These are phyloP conservation scores for Agrocybe praecox DNA, from an alignment of 768 basidiomycete species.

Conservation along the genomic window DNA sequence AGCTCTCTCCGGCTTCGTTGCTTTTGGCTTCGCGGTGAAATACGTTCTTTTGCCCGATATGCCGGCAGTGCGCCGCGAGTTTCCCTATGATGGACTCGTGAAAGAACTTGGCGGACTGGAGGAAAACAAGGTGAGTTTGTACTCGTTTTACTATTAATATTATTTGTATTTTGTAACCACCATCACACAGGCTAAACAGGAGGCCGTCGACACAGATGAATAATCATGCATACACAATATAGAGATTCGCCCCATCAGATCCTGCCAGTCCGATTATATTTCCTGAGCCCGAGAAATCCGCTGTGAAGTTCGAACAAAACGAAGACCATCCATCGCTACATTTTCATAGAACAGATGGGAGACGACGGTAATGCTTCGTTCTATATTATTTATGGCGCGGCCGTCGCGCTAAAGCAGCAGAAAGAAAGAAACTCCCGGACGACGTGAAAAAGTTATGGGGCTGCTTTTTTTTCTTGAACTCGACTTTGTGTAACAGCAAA, in stretches of 20 bases:
- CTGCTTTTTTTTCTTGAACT: too few species aligned
- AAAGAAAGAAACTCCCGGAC: too few species aligned
- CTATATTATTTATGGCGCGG: too few species aligned
- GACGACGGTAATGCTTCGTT: too few species aligned
- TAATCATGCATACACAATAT: neutral
- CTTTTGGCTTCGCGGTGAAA: slow-evolving; percentile 62
- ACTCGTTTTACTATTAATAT: neutral
- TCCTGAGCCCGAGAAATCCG: neutral
- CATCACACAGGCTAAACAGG: slow-evolving; percentile 25
- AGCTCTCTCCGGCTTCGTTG: slow-evolving; percentile 63
- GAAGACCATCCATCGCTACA: neutral
- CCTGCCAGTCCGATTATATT: neutral
- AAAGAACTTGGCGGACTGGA: slow-evolving; percentile 79
- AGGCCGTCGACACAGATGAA: slow-evolving; percentile 18
- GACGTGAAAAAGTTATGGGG: too few species aligned
- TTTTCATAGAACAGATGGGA: too few species aligned
- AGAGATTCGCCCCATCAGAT: neutral
- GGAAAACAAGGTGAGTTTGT: slow-evolving; percentile 67
- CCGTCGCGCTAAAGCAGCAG: too few species aligned
- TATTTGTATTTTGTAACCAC: slow-evolving; percentile 4
- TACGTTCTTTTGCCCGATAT: slow-evolving; percentile 57
- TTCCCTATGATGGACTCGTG: slow-evolving; percentile 76
- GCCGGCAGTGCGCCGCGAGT: slow-evolving; percentile 71
- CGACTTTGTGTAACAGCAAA: too few species aligned
- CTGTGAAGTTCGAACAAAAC: neutral